phyloP scores from a whole-genome alignment of 305 asterid species.

The Fraxinus albicans region DNA sequence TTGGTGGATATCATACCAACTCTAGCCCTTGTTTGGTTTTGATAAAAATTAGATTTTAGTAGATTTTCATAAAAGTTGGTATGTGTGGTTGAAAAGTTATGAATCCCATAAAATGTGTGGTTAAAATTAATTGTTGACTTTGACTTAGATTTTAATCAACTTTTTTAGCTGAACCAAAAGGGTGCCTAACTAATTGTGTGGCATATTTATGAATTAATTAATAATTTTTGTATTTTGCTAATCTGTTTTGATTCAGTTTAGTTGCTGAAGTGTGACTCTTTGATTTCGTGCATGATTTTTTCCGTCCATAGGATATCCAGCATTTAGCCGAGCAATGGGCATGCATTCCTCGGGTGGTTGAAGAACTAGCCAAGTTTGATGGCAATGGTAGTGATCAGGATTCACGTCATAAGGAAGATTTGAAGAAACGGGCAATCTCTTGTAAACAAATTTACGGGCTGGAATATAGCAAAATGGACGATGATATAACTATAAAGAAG shows the following conservation, averaged over 20 bases:
- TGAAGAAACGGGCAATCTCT: conserved; percentile 57
- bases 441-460: conserved; percentile 72
- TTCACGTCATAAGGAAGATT: conserved; percentile 45
- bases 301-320: conserved; percentile 46
- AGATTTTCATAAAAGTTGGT: too few species aligned
- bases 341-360: conserved; percentile 65
- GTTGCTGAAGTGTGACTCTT: background rate
- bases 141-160: too few species aligned
- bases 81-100: too few species aligned
- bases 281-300: background rate
- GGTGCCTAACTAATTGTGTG: background rate
- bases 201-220: background rate
- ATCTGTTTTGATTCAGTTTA: background rate
- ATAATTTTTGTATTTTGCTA: background rate
- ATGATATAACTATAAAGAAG: conserved; percentile 24
- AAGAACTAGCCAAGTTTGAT: conserved; percentile 60
- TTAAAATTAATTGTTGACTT: too few species aligned
- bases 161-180: too few species aligned
- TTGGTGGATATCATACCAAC: background rate
- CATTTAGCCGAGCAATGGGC: conserved; percentile 70
- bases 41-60: too few species aligned
- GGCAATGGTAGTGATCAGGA: conserved; percentile 16
- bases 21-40: background rate
- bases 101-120: too few species aligned
- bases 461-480: conserved; percentile 53